Evolutionary conservation across 2,329 filamentous ascomycete species (phyloP).

Genomic region (Clarireedia homoeocarpa): DNA sequence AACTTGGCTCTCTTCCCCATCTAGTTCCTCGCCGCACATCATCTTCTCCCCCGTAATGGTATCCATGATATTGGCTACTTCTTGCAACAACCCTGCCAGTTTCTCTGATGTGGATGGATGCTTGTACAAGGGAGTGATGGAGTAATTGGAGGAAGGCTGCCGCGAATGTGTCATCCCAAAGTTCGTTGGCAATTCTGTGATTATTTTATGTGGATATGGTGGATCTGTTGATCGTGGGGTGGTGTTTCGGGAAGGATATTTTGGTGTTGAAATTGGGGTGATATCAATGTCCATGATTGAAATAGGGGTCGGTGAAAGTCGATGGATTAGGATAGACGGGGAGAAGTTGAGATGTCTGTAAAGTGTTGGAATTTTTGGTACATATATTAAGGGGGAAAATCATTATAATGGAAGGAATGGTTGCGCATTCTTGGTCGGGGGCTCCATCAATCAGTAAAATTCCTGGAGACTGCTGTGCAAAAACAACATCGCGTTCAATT

Average conservation of each 20-base stretch:
- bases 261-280: background rate
- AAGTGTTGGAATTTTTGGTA: background rate
- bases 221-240: background rate
- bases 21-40: constrained; percentile 4
- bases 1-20: background rate
- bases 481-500: too few species aligned
- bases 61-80: constrained; percentile 5
- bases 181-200: background rate
- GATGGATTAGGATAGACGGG: background rate
- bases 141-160: background rate
- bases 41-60: constrained; percentile 2
- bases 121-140: background rate
- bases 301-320: background rate
- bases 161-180: background rate
- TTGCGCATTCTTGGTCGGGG: background rate
- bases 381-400: background rate
- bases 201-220: background rate
- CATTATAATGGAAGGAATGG: background rate
- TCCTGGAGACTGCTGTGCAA: too few species aligned
- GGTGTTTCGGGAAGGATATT: background rate
- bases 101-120: background rate
- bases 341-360: background rate
- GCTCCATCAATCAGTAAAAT: too few species aligned
- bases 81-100: constrained; percentile 2
- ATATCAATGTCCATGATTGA: background rate